Percentiles rank a stretch among this genome's conserved stretches.
These are phyloP conservation scores for Yarrowia osloensis DNA, from an alignment of 805 yeast genomes.

Conservation along the genomic window DNA sequence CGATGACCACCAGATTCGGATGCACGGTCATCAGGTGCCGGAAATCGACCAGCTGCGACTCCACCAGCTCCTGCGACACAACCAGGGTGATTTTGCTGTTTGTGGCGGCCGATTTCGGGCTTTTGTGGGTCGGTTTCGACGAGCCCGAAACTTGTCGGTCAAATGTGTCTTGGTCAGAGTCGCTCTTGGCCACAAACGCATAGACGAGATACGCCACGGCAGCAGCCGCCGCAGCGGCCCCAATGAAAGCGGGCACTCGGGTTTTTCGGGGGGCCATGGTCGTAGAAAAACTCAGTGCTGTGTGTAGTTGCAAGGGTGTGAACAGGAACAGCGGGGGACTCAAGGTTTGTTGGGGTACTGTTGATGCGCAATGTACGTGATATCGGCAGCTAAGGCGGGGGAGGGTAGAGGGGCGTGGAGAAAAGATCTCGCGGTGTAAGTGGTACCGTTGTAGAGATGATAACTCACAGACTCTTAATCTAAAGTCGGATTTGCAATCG, in stretches of 20 bases:
- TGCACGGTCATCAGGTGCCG: conserved; percentile 33
- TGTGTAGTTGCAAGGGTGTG: not conserved
- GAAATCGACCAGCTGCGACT: conserved; percentile 33
- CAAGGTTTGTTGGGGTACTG: conserved; percentile 19
- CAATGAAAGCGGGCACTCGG: conserved; percentile 2
- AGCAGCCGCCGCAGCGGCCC: conserved; percentile 7
- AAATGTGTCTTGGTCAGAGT: not conserved
- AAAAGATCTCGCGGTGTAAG: too few relatives aligned
- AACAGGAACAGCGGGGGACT: not conserved
- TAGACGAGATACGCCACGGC: conserved; percentile 9
- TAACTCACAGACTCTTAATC: too few relatives aligned
- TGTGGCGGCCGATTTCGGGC: not conserved
- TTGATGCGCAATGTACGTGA: not conserved
- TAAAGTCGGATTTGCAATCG: too few relatives aligned
- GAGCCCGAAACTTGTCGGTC: not conserved
- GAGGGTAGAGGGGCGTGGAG: not conserved
- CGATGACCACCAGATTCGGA: conserved; percentile 42
- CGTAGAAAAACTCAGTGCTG: too few relatives aligned
- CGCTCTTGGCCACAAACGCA: conserved; percentile 10
- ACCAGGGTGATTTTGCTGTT: conserved; percentile 22
- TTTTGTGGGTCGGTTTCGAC: not conserved
- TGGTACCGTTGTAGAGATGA: not conserved
- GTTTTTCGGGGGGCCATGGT: conserved; percentile 16
- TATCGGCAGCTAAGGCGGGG: not conserved
- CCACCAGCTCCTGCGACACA: conserved; percentile 32